Evolutionary conservation across 1,284 basidiomycete species (phyloP).

Genomic region (Ceratobasidium sp.): DNA sequence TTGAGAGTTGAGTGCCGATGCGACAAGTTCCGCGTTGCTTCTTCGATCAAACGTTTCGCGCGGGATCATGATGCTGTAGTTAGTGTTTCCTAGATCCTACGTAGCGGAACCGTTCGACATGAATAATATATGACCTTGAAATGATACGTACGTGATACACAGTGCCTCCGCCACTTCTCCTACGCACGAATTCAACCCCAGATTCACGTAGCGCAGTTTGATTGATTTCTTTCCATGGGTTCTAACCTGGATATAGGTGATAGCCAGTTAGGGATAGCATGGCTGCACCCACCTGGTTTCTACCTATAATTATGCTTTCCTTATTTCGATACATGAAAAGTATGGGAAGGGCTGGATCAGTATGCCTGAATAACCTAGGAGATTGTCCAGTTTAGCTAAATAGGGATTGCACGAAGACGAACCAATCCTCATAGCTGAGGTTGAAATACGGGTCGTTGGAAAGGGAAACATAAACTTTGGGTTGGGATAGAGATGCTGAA

Average conservation of each 20-base stretch:
- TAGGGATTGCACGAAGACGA: slow-evolving; percentile 46
- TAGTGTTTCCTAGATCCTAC: slow-evolving; percentile 96
- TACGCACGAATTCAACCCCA: slow-evolving; percentile 80
- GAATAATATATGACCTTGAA: background rate
- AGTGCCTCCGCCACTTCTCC: slow-evolving; percentile 95
- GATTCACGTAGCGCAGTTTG: slow-evolving; percentile 58
- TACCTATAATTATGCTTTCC: slow-evolving; percentile 92
- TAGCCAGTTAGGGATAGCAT: background rate
- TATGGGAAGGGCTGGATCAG: slow-evolving; percentile 68
- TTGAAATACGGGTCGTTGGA: slow-evolving; percentile 93
- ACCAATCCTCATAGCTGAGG: slow-evolving; percentile 94
- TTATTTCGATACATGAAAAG: slow-evolving; percentile 88
- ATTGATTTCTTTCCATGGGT: slow-evolving; percentile 98
- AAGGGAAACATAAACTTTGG: slow-evolving; percentile 74
- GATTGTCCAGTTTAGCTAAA: slow-evolving; percentile 28
- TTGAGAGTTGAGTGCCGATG: slow-evolving; percentile 72
- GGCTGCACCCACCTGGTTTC: slow-evolving; percentile 67
- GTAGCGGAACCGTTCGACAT: slow-evolving; percentile 6
- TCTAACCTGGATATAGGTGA: slow-evolving; percentile 59
- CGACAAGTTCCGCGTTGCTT: slow-evolving; percentile 78
- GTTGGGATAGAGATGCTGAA: slow-evolving; percentile 23
- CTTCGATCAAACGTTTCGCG: slow-evolving; percentile 81
- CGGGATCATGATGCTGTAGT: slow-evolving; percentile 93
- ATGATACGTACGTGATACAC: slow-evolving; percentile 88
- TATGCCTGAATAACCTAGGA: slow-evolving; percentile 82